Conservation (phyloP, 2,329 filamentous ascomycete species). For the Claviceps cyperi region DNA sequence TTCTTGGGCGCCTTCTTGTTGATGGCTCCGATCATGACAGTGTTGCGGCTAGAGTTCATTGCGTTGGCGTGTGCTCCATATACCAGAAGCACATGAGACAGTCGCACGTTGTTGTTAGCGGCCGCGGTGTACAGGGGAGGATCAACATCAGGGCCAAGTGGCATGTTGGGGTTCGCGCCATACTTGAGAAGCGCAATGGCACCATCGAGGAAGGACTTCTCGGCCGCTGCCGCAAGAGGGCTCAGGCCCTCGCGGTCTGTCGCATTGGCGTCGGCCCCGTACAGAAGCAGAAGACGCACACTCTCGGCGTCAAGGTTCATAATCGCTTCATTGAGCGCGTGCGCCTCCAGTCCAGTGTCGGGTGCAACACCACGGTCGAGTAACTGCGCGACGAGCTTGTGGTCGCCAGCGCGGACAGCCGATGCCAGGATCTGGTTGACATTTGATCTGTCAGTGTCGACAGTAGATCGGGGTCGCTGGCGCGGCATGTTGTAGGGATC, state of each 20-base stretch:
- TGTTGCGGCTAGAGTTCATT: slow-evolving; percentile 41
- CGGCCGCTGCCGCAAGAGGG: slow-evolving; percentile 36
- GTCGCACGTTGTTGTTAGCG: slow-evolving; percentile 36
- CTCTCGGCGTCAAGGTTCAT: slow-evolving; percentile 35
- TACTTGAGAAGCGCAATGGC: slow-evolving; percentile 49
- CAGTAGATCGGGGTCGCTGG: slow-evolving; percentile 32
- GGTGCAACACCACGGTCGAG: slow-evolving; percentile 42
- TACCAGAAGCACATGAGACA: slow-evolving; percentile 44
- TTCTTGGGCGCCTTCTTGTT: slow-evolving; percentile 39
- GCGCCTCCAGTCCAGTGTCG: slow-evolving; percentile 29
- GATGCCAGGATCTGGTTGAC: slow-evolving; percentile 34
- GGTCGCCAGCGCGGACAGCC: slow-evolving; percentile 42
- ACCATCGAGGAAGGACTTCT: slow-evolving; percentile 38
- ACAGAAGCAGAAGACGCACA: slow-evolving; percentile 39
- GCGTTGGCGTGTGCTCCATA: slow-evolving; percentile 45
- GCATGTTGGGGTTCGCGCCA: slow-evolving; percentile 42
- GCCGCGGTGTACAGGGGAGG: slow-evolving; percentile 39
- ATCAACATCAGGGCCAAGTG: slow-evolving; percentile 34
- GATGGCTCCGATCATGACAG: slow-evolving; percentile 45
- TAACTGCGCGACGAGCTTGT: slow-evolving; percentile 41
- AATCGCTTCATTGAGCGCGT: slow-evolving; percentile 39
- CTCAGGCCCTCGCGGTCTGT: slow-evolving; percentile 33
- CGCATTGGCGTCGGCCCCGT: slow-evolving; percentile 42
- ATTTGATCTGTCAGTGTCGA: slow-evolving; percentile 26
- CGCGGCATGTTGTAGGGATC: slow-evolving; percentile 37